Conservation (phyloP, 805 yeast species). For the Zygotorulaspora sp. region DNA sequence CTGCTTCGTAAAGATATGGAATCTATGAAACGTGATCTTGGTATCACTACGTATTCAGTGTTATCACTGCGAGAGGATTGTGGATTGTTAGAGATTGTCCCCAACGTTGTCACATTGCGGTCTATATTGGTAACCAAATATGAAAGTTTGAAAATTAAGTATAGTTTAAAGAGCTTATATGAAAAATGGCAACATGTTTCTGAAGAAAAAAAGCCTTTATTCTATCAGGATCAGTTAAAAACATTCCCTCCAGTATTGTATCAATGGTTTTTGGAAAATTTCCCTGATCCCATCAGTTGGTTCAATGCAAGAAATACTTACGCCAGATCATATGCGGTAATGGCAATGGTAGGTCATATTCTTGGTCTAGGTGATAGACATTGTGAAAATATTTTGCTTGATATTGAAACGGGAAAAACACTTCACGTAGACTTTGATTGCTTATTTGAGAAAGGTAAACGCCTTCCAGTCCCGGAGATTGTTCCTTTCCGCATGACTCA, state of each 20-base stretch:
- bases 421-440: constrained; percentile 97
- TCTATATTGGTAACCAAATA: constrained; percentile 49
- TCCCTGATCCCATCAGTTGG: constrained; percentile 89
- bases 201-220: constrained; percentile 23
- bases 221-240: constrained; percentile 27
- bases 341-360: constrained; percentile 95
- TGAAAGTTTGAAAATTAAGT: constrained; percentile 38
- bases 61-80: constrained; percentile 79
- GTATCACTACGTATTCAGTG: constrained; percentile 80
- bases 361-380: constrained; percentile 96
- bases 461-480: constrained; percentile 78
- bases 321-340: constrained; percentile 81
- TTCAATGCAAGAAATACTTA: constrained; percentile 69
- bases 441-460: constrained; percentile 76
- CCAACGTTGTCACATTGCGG: constrained; percentile 66
- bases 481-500: constrained; percentile 92
- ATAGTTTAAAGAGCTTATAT: constrained; percentile 23
- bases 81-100: constrained; percentile 91
- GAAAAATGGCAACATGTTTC: constrained; percentile 29
- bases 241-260: constrained; percentile 66
- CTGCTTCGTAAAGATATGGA: constrained; percentile 62
- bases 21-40: constrained; percentile 65
- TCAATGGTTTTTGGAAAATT: constrained; percentile 83
- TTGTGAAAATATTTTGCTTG: constrained; percentile 80
- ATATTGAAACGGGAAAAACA: constrained; percentile 69